Evolutionary conservation across 192 early-diverging fungal species (phyloP).

Genomic region (Phycomyces nitens): DNA sequence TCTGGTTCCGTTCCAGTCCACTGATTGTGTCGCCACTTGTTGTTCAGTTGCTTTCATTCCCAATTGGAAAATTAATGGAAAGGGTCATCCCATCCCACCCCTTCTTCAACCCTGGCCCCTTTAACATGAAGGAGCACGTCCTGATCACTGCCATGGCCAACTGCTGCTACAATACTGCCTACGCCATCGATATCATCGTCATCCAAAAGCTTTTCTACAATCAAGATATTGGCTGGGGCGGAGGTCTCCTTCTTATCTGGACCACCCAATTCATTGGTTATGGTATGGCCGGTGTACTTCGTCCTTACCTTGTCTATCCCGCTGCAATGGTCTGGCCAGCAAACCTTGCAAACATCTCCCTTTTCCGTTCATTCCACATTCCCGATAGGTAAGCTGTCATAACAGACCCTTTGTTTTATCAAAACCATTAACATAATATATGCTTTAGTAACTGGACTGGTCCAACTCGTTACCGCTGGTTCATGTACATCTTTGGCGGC

Average conservation of each 20-base stretch:
- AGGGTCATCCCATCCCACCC: slow-evolving; percentile 31
- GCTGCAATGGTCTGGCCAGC: slow-evolving; percentile 87
- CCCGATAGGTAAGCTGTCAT: not conserved
- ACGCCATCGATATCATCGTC: slow-evolving; percentile 54
- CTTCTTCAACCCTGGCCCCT: slow-evolving; percentile 61
- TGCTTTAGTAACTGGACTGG: slow-evolving; percentile 21
- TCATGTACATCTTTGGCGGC: slow-evolving; percentile 48
- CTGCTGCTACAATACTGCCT: slow-evolving; percentile 47
- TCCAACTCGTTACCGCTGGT: slow-evolving; percentile 55
- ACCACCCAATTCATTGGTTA: slow-evolving; percentile 45
- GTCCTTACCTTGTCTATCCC: slow-evolving; percentile 83
- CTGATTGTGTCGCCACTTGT: slow-evolving; percentile 42
- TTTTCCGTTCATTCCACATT: slow-evolving; percentile 74
- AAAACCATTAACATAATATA: slow-evolving; percentile 5
- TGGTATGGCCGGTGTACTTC: slow-evolving; percentile 65
- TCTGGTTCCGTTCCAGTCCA: slow-evolving; percentile 46
- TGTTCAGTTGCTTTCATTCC: slow-evolving; percentile 49
- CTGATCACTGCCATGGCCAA: slow-evolving; percentile 53
- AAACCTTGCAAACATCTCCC: slow-evolving; percentile 68
- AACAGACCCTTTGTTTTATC: no score
- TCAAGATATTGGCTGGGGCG: slow-evolving; percentile 47
- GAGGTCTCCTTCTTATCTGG: slow-evolving; percentile 53
- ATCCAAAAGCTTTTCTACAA: slow-evolving; percentile 58
- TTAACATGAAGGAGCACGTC: slow-evolving; percentile 69
- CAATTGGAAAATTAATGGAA: slow-evolving; percentile 46